These are phyloP conservation scores for Penicillium fimorum DNA, from an alignment of 495 filamentous ascomycete genomes.

Conservation along the genomic window DNA sequence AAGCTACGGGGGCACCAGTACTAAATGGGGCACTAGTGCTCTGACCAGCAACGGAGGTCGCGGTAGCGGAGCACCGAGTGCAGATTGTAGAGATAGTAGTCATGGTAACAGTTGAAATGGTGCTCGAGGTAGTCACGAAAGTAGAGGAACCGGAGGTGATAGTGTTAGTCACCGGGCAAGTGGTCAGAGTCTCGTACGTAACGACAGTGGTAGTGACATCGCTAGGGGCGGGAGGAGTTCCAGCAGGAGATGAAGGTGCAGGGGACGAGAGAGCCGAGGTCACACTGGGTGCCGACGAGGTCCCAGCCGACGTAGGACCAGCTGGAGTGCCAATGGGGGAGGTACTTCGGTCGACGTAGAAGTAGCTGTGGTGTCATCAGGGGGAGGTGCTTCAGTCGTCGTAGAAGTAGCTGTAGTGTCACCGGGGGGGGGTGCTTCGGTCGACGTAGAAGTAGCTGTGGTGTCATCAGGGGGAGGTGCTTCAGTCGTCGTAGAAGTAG, in stretches of 20 bases:
- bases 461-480: background rate
- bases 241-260: background rate
- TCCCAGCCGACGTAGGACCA: constrained; percentile 4
- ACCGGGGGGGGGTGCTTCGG: constrained; percentile 1
- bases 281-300: background rate
- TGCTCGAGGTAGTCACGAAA: constrained; percentile 33
- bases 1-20: constrained; percentile 1
- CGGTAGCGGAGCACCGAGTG: constrained; percentile 27
- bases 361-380: constrained; percentile 3
- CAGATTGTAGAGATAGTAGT: constrained; percentile 41
- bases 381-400: background rate
- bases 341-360: background rate
- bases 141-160: constrained; percentile 31
- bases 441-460: constrained; percentile 5
- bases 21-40: background rate
- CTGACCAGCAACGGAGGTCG: constrained; percentile 8
- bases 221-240: constrained; percentile 8
- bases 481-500: constrained; percentile 3
- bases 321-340: background rate
- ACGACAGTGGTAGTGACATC: constrained; percentile 14
- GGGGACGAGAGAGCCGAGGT: background rate
- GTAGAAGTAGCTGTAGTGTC: background rate
- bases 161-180: constrained; percentile 39
- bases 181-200: constrained; percentile 34
- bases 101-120: constrained; percentile 34